Evolutionary conservation across 2,329 filamentous ascomycete species (phyloP).

Genomic region (Exserohilum rostratum): DNA sequence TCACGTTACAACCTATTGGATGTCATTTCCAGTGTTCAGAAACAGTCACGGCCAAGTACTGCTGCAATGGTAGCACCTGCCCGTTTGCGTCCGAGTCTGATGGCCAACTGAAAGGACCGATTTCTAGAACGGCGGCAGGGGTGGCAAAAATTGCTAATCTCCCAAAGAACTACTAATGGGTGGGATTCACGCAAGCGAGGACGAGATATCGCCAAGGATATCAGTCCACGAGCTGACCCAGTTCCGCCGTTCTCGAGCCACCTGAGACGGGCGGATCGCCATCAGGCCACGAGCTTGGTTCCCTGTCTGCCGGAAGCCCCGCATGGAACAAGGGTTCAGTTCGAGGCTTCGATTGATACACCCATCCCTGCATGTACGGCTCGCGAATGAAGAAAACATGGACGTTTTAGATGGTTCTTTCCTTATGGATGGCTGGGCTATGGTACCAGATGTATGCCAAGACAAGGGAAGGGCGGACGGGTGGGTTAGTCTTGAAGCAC

Average conservation of each 20-base stretch:
- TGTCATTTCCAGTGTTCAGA: neutral
- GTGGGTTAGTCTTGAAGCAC: conserved; percentile 5
- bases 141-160: neutral
- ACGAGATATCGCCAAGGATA: neutral
- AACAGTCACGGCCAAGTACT: neutral
- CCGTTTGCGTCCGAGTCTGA: neutral
- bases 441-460: neutral
- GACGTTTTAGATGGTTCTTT: conserved; percentile 2
- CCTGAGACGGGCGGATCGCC: neutral
- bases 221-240: neutral
- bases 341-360: neutral
- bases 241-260: neutral
- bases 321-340: neutral
- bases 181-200: neutral
- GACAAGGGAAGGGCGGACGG: neutral
- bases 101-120: conserved; percentile 1
- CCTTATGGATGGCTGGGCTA: conserved; percentile 1
- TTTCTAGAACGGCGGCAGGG: neutral
- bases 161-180: neutral
- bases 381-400: neutral
- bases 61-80: neutral
- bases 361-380: conserved; percentile 3
- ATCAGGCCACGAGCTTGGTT: neutral
- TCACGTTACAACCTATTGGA: neutral
- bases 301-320: neutral